These are phyloP conservation scores for Yueomyces sinensis DNA, from an alignment of 805 yeast genomes.

Conservation along the genomic window DNA sequence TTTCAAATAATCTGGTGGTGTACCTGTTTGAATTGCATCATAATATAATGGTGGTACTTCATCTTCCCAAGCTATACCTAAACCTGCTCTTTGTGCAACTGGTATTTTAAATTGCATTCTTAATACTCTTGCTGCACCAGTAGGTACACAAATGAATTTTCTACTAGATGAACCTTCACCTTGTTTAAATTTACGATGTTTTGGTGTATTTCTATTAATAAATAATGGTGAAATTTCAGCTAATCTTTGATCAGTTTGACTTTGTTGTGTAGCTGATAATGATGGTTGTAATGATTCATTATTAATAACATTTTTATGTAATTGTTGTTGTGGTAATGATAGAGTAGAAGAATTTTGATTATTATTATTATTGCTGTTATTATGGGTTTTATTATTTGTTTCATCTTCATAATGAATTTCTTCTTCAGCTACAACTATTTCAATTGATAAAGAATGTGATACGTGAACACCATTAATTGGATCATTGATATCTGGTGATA, in stretches of 20 bases:
- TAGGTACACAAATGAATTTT: constrained; percentile 50
- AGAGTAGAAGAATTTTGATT: not conserved
- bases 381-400: not conserved
- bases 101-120: constrained; percentile 87
- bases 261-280: constrained; percentile 1
- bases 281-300: not conserved
- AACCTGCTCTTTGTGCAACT: constrained; percentile 81
- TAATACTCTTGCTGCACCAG: constrained; percentile 90
- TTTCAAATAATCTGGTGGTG: not conserved
- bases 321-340: no score
- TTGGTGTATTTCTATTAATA: constrained; percentile 23
- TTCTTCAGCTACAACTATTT: constrained; percentile 92
- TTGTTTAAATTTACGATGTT: constrained; percentile 10
- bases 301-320: no score
- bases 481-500: constrained; percentile 73
- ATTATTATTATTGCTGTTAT: not conserved
- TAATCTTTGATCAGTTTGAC: constrained; percentile 26
- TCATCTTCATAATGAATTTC: constrained; percentile 31
- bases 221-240: constrained; percentile 32
- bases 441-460: constrained; percentile 65
- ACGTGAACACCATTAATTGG: constrained; percentile 68
- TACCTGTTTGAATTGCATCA: constrained; percentile 48
- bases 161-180: constrained; percentile 6
- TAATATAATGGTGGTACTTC: constrained; percentile 97
- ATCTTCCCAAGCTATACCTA: constrained; percentile 97